Percentiles rank a stretch among this genome's conserved stretches.
Evolutionary conservation across 2,329 filamentous ascomycete species (phyloP).

Genomic region (Diaporthe sp.): DNA sequence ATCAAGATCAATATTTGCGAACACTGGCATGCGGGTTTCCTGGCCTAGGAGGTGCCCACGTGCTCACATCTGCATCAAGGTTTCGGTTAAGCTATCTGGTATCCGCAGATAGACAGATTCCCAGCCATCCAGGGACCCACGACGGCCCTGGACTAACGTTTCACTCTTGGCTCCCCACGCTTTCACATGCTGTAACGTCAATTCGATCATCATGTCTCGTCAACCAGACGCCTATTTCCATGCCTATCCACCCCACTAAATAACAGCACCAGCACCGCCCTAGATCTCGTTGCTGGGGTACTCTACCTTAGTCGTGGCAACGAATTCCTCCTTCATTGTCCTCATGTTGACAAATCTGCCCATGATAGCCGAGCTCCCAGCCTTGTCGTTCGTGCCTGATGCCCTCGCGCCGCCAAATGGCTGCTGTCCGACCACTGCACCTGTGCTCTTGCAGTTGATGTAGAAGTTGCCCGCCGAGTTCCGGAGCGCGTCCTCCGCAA

Average conservation of each 20-base stretch:
- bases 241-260: not conserved
- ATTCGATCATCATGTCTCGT: not conserved
- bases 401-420: constrained; percentile 77
- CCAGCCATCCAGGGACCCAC: not conserved
- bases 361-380: constrained; percentile 63
- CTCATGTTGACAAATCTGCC: constrained; percentile 64
- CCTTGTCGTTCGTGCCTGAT: constrained; percentile 78
- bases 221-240: not conserved
- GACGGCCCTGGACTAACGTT: not conserved
- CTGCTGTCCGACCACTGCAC: constrained; percentile 80
- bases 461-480: constrained; percentile 71
- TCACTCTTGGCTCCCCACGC: constrained; percentile 9
- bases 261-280: constrained; percentile 21
- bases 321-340: constrained; percentile 78
- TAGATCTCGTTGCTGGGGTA: constrained; percentile 80
- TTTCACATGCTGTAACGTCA: constrained; percentile 28
- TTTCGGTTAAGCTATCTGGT: not conserved
- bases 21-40: not conserved
- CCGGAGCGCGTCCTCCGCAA: constrained; percentile 64
- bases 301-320: constrained; percentile 69
- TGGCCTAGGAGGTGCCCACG: constrained; percentile 38
- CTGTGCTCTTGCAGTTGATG: constrained; percentile 71
- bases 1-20: not conserved
- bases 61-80: constrained; percentile 18
- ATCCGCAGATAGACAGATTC: not conserved